phyloP scores from a whole-genome alignment of 345 rosid species.

The Combretum micranthum region DNA sequence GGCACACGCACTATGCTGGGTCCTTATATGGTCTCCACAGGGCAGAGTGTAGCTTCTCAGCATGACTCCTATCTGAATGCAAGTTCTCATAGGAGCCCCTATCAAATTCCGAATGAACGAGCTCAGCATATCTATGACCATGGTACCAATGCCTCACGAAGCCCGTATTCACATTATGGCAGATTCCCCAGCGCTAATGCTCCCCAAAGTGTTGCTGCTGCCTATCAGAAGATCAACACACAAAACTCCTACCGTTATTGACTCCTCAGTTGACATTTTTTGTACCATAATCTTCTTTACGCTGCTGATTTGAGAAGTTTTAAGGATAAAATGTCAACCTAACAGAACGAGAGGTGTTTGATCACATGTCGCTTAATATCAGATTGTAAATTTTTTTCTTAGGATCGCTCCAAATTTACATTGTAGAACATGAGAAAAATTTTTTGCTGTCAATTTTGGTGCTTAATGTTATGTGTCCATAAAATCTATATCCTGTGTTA shows the following conservation, averaged over 20 bases:
- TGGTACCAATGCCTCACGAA: conserved; percentile 14
- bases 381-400: too few relatives aligned
- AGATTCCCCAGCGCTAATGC: conserved; percentile 11
- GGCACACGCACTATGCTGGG: conserved; percentile 16
- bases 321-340: conserved; percentile 6
- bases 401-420: too few relatives aligned
- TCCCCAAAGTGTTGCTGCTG: conserved; percentile 9
- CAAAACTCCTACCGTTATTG: conserved; percentile 29
- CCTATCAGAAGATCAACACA: conserved; percentile 11
- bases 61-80: conserved; percentile 9
- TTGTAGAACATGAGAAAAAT: too few relatives aligned
- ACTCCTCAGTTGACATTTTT: conserved; percentile 10
- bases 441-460: too few relatives aligned
- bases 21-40: conserved; percentile 17
- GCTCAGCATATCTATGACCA: conserved; percentile 3
- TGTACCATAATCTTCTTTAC: conserved; percentile 17
- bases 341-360: conserved; percentile 6
- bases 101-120: conserved; percentile 3
- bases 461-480: too few relatives aligned
- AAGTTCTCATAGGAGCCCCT: conserved; percentile 7
- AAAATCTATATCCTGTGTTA: too few relatives aligned
- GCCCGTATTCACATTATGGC: conserved; percentile 21
- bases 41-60: conserved; percentile 25
- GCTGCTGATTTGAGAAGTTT: background rate
- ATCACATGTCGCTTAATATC: background rate